Base-by-base conservation (phyloP, 495 filamentous ascomycete species). In the Penicillium roqueforti region DNA sequence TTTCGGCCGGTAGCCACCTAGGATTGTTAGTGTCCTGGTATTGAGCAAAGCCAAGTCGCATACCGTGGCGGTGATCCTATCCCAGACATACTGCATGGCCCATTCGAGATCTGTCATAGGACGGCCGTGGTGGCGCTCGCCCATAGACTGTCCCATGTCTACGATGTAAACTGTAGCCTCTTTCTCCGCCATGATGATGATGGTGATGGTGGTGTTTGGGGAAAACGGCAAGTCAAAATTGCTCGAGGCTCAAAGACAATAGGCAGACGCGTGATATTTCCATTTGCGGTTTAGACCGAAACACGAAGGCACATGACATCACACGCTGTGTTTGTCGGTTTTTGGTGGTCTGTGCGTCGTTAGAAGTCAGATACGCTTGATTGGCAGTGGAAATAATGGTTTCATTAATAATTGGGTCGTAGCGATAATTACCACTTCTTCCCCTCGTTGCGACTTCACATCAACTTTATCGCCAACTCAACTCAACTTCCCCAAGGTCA, bases 71-170 rank as follows among this genome's bases (percentile, higher is more conserved):
- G 89, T 89, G 60, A 97, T 95, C 61, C 85, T 91, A 69, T 97
- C 93, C 93, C 93, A 99, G 44, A 99, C 83, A 77, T 96, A 99
- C 51, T 82, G 82, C 87, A 97, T 86, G 18, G 84, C 80, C 79
- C 83, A 97, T 51, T 96, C 89, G 4, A 97, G 82, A 70, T 97
- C 88, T 14, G 88, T 86, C 63, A 91, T 78, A 6, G 69, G 61
- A 45, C 95, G 83, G n/a, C 85, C 91, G 76, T 85, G 76, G 56
- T 82, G 80, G 55, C 77, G 81, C 62, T 88, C 76, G 41, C 81
- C 86, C 89, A 96, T 97, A 18, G 93, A 89, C 56, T 69, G 71
- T 45, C 89, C 91, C 22, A 95, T 77, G 68, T 97, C 92, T 44
- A 99, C 69, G 60, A 97, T 84, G 69, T 95, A 99, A 14, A 97